Percentiles rank a stretch among this genome's conserved stretches.
phyloP scores from a whole-genome alignment of 1,284 basidiomycete species.

The Tremellales sp. region DNA sequence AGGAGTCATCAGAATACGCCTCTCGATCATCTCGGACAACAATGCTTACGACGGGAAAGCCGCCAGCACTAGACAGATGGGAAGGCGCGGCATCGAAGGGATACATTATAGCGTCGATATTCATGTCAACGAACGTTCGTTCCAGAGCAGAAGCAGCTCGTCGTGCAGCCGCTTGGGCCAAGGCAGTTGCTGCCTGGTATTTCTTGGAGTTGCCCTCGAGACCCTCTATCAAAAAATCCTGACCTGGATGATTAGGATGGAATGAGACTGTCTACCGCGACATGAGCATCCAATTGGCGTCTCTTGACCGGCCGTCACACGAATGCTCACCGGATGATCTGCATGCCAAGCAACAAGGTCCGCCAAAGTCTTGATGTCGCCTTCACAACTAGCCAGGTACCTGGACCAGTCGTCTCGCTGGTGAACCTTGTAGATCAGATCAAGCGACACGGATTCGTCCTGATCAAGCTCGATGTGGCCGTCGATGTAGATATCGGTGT shows the following conservation, averaged over 20 bases:
- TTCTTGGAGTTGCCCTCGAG: neutral
- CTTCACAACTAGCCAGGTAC: slow-evolving; percentile 3
- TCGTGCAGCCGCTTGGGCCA: neutral
- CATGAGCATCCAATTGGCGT: neutral
- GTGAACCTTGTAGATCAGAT: neutral
- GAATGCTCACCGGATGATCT: slow-evolving; percentile 12
- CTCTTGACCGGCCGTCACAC: neutral
- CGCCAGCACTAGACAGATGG: neutral
- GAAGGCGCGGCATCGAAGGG: neutral
- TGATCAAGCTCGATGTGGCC: neutral
- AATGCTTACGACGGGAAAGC: neutral
- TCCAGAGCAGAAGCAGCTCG: neutral
- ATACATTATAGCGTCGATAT: neutral
- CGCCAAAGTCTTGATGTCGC: slow-evolving; percentile 3
- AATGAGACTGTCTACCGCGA: neutral
- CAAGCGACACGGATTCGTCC: neutral
- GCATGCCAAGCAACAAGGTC: slow-evolving; percentile 11
- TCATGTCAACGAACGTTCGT: neutral
- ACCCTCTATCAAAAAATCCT: neutral
- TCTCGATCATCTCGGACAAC: neutral
- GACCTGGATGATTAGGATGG: neutral
- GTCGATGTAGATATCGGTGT: neutral
- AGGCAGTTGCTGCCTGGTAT: neutral
- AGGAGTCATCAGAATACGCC: neutral
- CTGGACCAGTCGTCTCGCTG: slow-evolving; percentile 1